These are phyloP conservation scores for Nemania sp. DNA, from an alignment of 2,329 filamentous ascomycete genomes.

Conservation along the genomic window DNA sequence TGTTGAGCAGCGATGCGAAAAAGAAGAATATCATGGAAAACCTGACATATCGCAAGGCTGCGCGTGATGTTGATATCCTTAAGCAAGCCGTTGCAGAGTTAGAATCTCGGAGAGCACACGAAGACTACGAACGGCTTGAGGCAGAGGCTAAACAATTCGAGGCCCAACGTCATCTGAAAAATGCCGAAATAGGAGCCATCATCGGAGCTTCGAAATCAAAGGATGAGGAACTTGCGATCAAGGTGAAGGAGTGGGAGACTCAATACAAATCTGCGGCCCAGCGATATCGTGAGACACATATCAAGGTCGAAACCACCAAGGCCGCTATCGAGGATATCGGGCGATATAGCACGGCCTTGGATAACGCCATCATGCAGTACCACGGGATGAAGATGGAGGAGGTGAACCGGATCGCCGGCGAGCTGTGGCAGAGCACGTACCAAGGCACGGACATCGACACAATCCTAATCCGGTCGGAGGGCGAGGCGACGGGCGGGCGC, in stretches of 20 bases:
- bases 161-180: slow-evolving; percentile 67
- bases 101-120: slow-evolving; percentile 77
- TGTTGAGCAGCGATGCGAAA: slow-evolving; percentile 78
- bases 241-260: slow-evolving; percentile 79
- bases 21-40: slow-evolving; percentile 91
- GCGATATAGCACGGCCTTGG: slow-evolving; percentile 80
- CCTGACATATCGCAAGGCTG: slow-evolving; percentile 78
- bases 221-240: slow-evolving; percentile 74
- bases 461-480: slow-evolving; percentile 91
- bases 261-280: slow-evolving; percentile 83
- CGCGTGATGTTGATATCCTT: slow-evolving; percentile 69
- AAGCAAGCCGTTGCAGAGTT: slow-evolving; percentile 73
- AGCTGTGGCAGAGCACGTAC: slow-evolving; percentile 97
- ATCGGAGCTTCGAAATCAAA: slow-evolving; percentile 82
- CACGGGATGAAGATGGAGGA: slow-evolving; percentile 98
- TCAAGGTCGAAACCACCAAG: slow-evolving; percentile 89
- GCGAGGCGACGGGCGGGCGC: slow-evolving; percentile 73
- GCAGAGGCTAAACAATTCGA: slow-evolving; percentile 71
- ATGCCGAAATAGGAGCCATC: slow-evolving; percentile 73
- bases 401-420: slow-evolving; percentile 91
- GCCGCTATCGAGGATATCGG: slow-evolving; percentile 89
- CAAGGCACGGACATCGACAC: slow-evolving; percentile 97
- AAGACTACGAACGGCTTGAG: slow-evolving; percentile 77
- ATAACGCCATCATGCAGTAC: slow-evolving; percentile 97
- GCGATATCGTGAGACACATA: slow-evolving; percentile 84